Evolutionary conservation across 495 filamentous ascomycete genomes (phyloP), one percentile per base, ranked within the genome.

Genomic region (Entonaema liquescens): DNA sequence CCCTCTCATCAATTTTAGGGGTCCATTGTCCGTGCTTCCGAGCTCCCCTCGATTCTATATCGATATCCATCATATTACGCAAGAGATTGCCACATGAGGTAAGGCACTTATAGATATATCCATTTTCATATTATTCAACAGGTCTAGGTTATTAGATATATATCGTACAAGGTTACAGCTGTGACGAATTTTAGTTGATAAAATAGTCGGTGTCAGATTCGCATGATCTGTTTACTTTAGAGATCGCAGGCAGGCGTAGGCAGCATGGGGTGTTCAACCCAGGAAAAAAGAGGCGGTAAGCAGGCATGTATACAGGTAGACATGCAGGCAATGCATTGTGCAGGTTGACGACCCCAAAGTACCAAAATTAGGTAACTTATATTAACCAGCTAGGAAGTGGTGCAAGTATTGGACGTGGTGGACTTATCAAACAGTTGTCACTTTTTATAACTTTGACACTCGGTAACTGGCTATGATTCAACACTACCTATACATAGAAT

Each of bases 231-330:
- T 72, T 72, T 67, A 72, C 64, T 67, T 71, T 59, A 35, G 25
- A 67, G 69, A 67, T 67, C 63, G 64, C 59, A 33, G 5, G 31
- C 11, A 1, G 6, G 31, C 31, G 11, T 5, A 33, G 31, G 11
- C 1, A 52, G 31, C 61, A 70, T 65, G 67, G 63, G 42, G 36
- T 44, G 25, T 56, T 33, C 50, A 59, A 60, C 25, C 35, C 38
- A 31, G 63, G 33, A 38, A 56, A 47, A 65, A 77, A 77, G 63
- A 77, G 70, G 75, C 75, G 75, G 75, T 77, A 77, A 77, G 72
- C 54, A 74, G 17, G 40, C 44, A 68, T 17, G 53, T 56, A 56
- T 15, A 33, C 17, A 31, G 15, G 29, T 56, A 72, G 21, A 62
- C 36, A 35, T 72, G 70, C 55, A 68, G 65, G 72, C 65, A 68